Evolutionary conservation across 371 early-diverging fungal genomes (phyloP).

Genomic region (Saksenaea vasiformis): DNA sequence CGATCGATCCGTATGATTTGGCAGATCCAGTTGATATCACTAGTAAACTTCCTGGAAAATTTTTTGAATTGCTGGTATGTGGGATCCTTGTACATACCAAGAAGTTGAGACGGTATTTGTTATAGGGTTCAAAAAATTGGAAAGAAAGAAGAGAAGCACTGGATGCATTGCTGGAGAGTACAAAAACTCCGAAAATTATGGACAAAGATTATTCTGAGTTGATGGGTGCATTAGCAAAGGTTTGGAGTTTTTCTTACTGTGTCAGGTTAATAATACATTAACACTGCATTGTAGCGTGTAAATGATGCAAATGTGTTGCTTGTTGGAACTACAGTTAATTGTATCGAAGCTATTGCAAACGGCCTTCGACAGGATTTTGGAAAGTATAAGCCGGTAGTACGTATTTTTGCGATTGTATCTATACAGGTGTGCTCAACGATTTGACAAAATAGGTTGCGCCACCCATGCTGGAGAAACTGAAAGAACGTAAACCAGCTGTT

Average conservation of each 20-base stretch:
- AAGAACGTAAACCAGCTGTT: slow-evolving; percentile 91
- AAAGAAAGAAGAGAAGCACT: slow-evolving; percentile 93
- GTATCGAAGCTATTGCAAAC: slow-evolving; percentile 82
- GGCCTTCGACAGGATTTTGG: slow-evolving; percentile 81
- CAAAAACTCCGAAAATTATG: slow-evolving; percentile 77
- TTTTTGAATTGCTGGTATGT: slow-evolving; percentile 68
- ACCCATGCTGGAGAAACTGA: slow-evolving; percentile 86
- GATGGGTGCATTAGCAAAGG: slow-evolving; percentile 81
- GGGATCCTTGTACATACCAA: background rate
- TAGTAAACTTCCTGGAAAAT: slow-evolving; percentile 79
- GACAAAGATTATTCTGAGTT: slow-evolving; percentile 83
- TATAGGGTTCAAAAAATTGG: slow-evolving; percentile 87
- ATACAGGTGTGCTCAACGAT: background rate
- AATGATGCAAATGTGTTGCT: slow-evolving; percentile 89
- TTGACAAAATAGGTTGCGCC: slow-evolving; percentile 34
- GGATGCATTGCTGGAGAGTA: slow-evolving; percentile 67
- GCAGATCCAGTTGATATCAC: slow-evolving; percentile 91
- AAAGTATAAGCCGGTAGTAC: slow-evolving; percentile 74
- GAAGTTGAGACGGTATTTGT: background rate
- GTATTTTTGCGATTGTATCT: slow-evolving; percentile 12
- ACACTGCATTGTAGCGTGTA: slow-evolving; percentile 54
- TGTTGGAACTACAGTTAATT: slow-evolving; percentile 76
- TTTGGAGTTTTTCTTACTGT: slow-evolving; percentile 22
- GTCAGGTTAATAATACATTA: background rate
- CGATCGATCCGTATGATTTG: slow-evolving; percentile 79